Evolutionary conservation across 2,329 filamentous ascomycete species (phyloP).

Genomic region (Colletotrichum aenigma): DNA sequence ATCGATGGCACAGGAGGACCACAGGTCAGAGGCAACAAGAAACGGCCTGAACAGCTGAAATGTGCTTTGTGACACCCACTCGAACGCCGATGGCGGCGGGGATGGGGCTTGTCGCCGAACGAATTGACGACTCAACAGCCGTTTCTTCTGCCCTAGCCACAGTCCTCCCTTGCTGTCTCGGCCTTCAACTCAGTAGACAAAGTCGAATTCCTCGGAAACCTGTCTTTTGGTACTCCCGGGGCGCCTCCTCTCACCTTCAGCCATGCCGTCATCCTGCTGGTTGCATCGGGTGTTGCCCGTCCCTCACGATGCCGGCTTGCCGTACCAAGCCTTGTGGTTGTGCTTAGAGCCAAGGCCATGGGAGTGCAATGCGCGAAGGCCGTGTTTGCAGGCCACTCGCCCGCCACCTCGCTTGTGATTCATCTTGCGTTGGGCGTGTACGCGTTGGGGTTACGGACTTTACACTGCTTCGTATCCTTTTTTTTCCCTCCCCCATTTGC

Average conservation of each 20-base stretch:
- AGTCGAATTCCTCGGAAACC: neutral
- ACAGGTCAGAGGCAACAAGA: neutral
- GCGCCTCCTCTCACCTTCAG: neutral
- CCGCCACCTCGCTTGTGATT: constrained; percentile 5
- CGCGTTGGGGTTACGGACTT: neutral
- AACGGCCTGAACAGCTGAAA: neutral
- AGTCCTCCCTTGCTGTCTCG: neutral
- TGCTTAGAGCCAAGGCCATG: neutral
- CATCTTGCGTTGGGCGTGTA: neutral
- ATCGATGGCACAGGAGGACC: neutral
- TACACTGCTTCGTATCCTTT: neutral
- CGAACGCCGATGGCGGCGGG: neutral
- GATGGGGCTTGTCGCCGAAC: neutral
- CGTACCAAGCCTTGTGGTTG: constrained; percentile 14
- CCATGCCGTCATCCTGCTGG: constrained; percentile 10
- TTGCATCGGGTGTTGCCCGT: neutral
- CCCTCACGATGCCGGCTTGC: constrained; percentile 17
- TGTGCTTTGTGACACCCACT: neutral
- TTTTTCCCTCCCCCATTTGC: neutral
- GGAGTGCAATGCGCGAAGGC: neutral
- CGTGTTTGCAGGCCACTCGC: neutral
- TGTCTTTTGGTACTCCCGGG: neutral
- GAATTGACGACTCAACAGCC: neutral
- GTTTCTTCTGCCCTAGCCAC: neutral
- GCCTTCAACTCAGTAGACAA: neutral